Evolutionary conservation across 202 grass and related monocot genomes (phyloP), one percentile per base, ranked within the genome.

Genomic region (Carex sylvatica): DNA sequence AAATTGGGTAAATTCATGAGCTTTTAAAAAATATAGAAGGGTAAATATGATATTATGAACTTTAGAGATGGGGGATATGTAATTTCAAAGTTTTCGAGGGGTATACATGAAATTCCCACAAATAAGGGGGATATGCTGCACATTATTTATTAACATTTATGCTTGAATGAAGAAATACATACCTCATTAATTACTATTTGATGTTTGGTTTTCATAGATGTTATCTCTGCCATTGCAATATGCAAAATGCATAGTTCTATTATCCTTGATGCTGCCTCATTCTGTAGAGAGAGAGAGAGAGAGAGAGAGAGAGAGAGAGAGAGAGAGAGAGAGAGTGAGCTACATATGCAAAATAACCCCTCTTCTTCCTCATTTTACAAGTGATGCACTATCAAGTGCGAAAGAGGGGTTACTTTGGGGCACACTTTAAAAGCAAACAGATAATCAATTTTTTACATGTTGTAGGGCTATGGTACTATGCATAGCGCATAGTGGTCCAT

Each of bases 151-250:
- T 23, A 74, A 30, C 13, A 35, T 33, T 16, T 67, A 35, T 81
- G 42, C 2, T 53, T 35, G 15, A 4, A 20, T 12, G 33, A 40
- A 59, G 56, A 52, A 83, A 82, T 24, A 78, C 19, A 14, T 51
- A 92, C 92, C 92, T 98, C 95, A 51, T 98, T 98, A 47, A 95
- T 98, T 66, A 93, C 92, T 70, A 95, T 89, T 90, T 95, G 92
- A 83, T 95, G 95, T 53, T 91, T 88, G 61, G 95, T 95, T 95
- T 82, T 86, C 84, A 90, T 90, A 8, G 87, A 85, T 87, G 89
- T 87, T 82, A 98, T 98, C 84, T 98, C 95, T 81, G 95, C 92
- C 95, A 98, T 98, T 72, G 95, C 89, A 88, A 95, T 92, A 89
- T 95, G 95, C 60, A 98, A 88, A 85, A 98, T 95, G 78, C 95